Conservation (phyloP, 2,329 filamentous ascomycete species). For the Akanthomyces lecanii region DNA sequence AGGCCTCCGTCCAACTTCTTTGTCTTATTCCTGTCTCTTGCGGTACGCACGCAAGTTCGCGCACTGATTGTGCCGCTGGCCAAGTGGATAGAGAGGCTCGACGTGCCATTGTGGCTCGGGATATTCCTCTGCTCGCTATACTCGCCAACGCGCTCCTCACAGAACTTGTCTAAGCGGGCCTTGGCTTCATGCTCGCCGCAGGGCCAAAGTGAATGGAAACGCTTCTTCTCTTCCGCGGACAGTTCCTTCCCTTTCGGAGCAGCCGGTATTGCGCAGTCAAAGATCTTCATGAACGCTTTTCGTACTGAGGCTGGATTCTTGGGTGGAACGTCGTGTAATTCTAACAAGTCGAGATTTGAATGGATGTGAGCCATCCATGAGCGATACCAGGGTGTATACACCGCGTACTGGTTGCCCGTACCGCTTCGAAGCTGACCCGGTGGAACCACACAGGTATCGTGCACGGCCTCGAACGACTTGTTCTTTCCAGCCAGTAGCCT, state of each 20-base stretch:
- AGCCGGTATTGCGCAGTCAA: slow-evolving; percentile 56
- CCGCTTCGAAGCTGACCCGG: slow-evolving; percentile 66
- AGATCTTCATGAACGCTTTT: slow-evolving; percentile 50
- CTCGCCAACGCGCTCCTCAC: slow-evolving; percentile 55
- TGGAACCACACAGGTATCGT: slow-evolving; percentile 78
- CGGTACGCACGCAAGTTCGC: slow-evolving; percentile 61
- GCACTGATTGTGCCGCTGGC: slow-evolving; percentile 64
- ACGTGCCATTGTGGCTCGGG: slow-evolving; percentile 59
- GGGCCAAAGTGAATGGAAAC: slow-evolving; percentile 62
- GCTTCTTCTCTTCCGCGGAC: slow-evolving; percentile 52
- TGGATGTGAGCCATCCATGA: slow-evolving; percentile 72
- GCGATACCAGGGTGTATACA: slow-evolving; percentile 80
- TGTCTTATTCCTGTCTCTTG: slow-evolving; percentile 58
- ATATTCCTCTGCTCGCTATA: slow-evolving; percentile 66
- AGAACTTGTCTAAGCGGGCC: slow-evolving; percentile 61
- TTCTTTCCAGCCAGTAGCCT: slow-evolving; percentile 56
- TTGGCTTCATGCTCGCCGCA: slow-evolving; percentile 70
- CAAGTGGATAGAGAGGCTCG: slow-evolving; percentile 67
- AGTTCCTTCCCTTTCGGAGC: slow-evolving; percentile 62
- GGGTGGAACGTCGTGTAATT: slow-evolving; percentile 49
- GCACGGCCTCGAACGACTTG: slow-evolving; percentile 65
- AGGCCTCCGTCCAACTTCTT: slow-evolving; percentile 63
- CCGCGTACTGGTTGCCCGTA: slow-evolving; percentile 72
- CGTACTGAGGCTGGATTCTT: slow-evolving; percentile 33
- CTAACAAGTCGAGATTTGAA: slow-evolving; percentile 61